Evolutionary conservation across 768 basidiomycete species (phyloP), one percentile per base, ranked within the genome.

Genomic region (Lentinula aciculospora): DNA sequence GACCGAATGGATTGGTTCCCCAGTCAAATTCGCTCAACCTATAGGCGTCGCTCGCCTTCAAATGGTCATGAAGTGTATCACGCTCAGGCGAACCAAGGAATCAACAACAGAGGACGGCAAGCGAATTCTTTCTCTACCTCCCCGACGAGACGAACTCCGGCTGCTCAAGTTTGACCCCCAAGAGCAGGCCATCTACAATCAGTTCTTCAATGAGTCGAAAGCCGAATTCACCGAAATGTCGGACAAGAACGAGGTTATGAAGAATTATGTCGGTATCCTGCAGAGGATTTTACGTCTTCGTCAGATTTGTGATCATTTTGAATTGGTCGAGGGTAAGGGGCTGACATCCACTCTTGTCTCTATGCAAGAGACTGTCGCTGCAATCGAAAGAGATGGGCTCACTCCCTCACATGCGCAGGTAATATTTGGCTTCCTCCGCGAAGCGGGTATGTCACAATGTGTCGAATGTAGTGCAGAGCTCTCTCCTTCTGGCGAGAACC

Each of bases 301-400:
- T 55, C 96, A 98, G 75, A 98, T 98, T 49, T 99, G 97, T 72
- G 94, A 98, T 68, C 96, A 99, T 71, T 92, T 82, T 64, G 92
- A 93, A 65, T 80, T 98, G 34, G 89, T 98, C 3, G 81, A 88
- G 65, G 85, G 85, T 42, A 88, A 90, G 65, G 82, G 76, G 48
- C 61, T 66, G 2, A 67, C 69, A 9, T 77, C 74, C 57, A 61
- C 64, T 50, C 77, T 77, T 29, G 86, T 86, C 34, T 83, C 85
- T 29, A 94, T 92, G 64, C 91, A 95, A 64, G 88, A 92, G 53
- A 81, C 94, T 25, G 79, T 88, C 4, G 78, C 85, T 27, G 84
- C 82, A 19, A 94, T 98, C 56, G 73, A 78, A 45, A 79, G 74
- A 54, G 87, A 96, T 32, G 97, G 95, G 15, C 80, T 98, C 64